A percentile compares a stretch with the other conserved stretches of the same genome.
Conservation (phyloP, 2,329 filamentous ascomycete species). For the Pestalotiopsis fici region DNA sequence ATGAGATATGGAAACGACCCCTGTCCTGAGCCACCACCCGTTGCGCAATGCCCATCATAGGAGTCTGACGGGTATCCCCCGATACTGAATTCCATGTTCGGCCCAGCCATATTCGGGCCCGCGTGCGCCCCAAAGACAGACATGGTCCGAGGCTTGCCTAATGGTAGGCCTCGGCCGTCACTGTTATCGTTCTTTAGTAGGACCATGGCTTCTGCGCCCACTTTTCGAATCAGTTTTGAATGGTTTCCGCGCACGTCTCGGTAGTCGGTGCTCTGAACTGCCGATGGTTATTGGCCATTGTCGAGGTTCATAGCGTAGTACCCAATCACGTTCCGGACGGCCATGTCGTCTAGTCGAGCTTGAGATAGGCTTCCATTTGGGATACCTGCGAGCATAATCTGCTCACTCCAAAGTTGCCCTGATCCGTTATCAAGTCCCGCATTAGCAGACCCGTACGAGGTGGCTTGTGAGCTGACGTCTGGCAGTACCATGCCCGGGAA, state of each 20-base stretch:
- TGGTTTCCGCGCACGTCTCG: slow-evolving; percentile 16
- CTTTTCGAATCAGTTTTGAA: slow-evolving; percentile 11
- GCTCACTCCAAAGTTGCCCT: background rate
- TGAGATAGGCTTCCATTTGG: slow-evolving; percentile 14
- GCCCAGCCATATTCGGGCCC: slow-evolving; percentile 57
- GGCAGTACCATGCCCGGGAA: slow-evolving; percentile 1
- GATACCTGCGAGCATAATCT: slow-evolving; percentile 6
- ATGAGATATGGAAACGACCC: slow-evolving; percentile 53
- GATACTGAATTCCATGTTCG: slow-evolving; percentile 11
- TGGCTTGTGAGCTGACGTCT: background rate
- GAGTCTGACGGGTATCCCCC: slow-evolving; percentile 1
- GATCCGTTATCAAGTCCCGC: background rate
- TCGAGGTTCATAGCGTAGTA: slow-evolving; percentile 16
- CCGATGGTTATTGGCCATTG: too few relatives aligned
- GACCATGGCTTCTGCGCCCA: slow-evolving; percentile 52
- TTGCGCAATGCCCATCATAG: slow-evolving; percentile 36
- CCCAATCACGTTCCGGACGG: slow-evolving; percentile 12
- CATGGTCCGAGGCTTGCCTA: slow-evolving; percentile 45
- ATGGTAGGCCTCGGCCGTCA: slow-evolving; percentile 53
- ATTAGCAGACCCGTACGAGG: background rate
- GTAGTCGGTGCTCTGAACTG: slow-evolving; percentile 5
- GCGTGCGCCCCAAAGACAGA: slow-evolving; percentile 56
- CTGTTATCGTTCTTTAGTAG: slow-evolving; percentile 59
- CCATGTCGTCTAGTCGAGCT: slow-evolving; percentile 17
- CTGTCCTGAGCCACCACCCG: slow-evolving; percentile 56